Conservation (phyloP, 2,329 filamentous ascomycete species). For the Fusarium sp. region DNA sequence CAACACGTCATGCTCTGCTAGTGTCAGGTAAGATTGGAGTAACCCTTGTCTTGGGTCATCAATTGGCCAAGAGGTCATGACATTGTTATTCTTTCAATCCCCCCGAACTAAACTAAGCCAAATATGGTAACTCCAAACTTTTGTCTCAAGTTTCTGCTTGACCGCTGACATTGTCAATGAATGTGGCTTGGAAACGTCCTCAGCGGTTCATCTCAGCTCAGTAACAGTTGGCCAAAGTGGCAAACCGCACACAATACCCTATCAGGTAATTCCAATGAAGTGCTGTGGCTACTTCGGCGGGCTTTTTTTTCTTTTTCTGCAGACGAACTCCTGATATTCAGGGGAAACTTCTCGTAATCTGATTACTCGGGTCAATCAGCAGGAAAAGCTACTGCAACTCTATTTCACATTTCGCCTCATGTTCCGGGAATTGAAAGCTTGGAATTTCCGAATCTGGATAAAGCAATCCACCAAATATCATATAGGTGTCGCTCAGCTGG, state of each 20-base stretch:
- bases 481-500: too few species aligned
- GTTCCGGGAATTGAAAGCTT: not conserved
- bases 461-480: not conserved
- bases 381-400: too few species aligned
- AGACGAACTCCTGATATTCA: not conserved
- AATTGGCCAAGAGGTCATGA: not conserved
- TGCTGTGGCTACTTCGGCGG: not conserved
- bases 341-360: too few species aligned
- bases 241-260: not conserved
- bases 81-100: not conserved
- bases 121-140: not conserved
- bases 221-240: not conserved
- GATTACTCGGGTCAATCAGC: not conserved
- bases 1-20: not conserved
- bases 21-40: not conserved
- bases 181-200: not conserved
- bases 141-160: not conserved
- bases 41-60: not conserved
- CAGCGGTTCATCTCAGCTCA: not conserved
- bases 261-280: not conserved
- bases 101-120: not conserved
- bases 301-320: not conserved
- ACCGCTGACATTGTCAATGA: not conserved
- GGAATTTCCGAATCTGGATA: not conserved
- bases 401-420: not conserved